phyloP scores from a whole-genome alignment of 345 rosid species.

The Punica granatum region DNA sequence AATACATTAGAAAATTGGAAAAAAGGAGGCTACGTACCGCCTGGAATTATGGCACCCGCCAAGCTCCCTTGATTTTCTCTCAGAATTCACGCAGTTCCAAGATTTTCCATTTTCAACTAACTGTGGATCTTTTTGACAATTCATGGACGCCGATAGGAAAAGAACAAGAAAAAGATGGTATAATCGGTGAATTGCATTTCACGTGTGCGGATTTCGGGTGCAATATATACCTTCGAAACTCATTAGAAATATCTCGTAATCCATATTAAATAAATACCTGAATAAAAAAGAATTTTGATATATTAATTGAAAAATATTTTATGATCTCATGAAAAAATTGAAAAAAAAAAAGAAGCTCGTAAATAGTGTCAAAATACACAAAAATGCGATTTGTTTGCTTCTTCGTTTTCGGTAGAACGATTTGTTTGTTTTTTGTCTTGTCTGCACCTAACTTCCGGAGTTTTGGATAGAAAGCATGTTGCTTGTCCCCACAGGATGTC shows the following conservation, averaged over 20 bases:
- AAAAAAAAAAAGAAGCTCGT: too few relatives aligned
- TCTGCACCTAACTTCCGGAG: background rate
- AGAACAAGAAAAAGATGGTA: too few relatives aligned
- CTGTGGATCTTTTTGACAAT: background rate
- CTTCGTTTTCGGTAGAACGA: background rate
- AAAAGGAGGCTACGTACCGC: background rate
- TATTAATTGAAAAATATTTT: too few relatives aligned
- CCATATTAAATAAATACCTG: too few relatives aligned
- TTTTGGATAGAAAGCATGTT: background rate
- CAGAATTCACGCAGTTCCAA: slow-evolving; percentile 3
- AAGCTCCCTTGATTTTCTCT: slow-evolving; percentile 3
- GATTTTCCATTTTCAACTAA: background rate
- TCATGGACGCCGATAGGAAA: background rate
- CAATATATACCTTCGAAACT: too few relatives aligned
- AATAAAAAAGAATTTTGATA: too few relatives aligned
- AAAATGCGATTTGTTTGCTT: background rate
- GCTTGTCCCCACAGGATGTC: slow-evolving; percentile 18
- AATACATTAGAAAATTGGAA: background rate
- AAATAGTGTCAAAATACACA: background rate
- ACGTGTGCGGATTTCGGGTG: too few relatives aligned
- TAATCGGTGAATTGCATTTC: too few relatives aligned
- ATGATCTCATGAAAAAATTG: too few relatives aligned
- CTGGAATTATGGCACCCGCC: slow-evolving; percentile 3
- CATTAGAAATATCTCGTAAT: too few relatives aligned
- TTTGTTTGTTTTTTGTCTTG: background rate